Conservation (phyloP, 768 basidiomycete genomes). For the Mycena amicta region DNA sequence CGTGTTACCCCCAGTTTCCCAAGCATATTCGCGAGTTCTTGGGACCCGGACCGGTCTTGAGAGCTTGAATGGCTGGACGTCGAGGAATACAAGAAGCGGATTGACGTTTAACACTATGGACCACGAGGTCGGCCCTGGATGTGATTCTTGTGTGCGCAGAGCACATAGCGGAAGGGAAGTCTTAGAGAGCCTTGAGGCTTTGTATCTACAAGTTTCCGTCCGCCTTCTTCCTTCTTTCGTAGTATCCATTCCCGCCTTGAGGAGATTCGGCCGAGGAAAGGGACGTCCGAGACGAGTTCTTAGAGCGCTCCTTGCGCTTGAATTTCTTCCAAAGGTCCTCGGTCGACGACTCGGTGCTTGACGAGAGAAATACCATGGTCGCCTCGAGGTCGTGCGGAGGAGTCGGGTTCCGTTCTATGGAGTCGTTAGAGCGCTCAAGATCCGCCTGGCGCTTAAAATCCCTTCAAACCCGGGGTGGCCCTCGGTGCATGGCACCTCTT, state of each 20-base stretch:
- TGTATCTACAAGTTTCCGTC: not conserved
- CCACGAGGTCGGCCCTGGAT: not conserved
- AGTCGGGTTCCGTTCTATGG: not conserved
- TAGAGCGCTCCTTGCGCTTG: not conserved
- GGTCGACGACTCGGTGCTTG: not conserved
- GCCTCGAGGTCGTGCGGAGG: not conserved
- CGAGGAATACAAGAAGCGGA: not conserved
- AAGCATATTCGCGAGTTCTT: not conserved
- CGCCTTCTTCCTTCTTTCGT: not conserved
- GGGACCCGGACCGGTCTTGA: not conserved
- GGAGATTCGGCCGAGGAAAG: not conserved
- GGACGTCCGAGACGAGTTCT: not conserved
- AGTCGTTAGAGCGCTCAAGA: not conserved
- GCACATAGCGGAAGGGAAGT: not conserved
- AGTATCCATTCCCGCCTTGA: not conserved
- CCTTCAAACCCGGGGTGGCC: not conserved
- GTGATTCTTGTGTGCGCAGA: not conserved
- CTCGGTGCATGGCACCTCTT: not conserved
- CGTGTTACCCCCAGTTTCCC: conserved; percentile 1
- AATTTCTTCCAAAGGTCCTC: not conserved
- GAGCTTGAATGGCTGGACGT: not conserved
- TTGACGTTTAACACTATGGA: not conserved
- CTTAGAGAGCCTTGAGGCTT: not conserved
- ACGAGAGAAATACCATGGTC: not conserved
- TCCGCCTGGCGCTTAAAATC: not conserved